Conservation (phyloP, 768 basidiomycete genomes). For the Termitomyces sp. region DNA sequence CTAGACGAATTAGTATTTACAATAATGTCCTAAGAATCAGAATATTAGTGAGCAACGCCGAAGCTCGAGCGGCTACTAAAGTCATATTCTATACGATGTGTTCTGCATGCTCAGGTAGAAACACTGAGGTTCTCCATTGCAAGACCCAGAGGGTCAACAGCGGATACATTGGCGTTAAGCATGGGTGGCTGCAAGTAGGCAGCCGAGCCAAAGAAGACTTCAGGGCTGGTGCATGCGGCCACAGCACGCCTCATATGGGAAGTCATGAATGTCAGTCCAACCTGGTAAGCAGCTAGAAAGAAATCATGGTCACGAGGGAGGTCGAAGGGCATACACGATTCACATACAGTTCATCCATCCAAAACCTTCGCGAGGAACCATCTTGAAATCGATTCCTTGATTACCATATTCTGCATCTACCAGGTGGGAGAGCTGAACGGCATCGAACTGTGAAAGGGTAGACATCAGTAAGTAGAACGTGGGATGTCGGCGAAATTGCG, state of each 20-base stretch:
- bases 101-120: conserved; percentile 1
- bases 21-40: background rate
- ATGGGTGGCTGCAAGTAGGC: conserved; percentile 33
- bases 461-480: background rate
- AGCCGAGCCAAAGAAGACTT: conserved; percentile 73
- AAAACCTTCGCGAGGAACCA: conserved; percentile 96
- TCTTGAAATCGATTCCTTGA: conserved; percentile 96
- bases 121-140: conserved; percentile 56
- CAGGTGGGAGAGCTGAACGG: conserved; percentile 90
- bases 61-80: background rate
- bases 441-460: conserved; percentile 67
- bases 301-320: conserved; percentile 2
- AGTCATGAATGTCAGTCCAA: conserved; percentile 92
- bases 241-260: conserved; percentile 95
- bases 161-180: conserved; percentile 31
- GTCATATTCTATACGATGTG: background rate
- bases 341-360: conserved; percentile 94
- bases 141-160: conserved; percentile 55
- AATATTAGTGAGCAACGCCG: background rate
- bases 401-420: conserved; percentile 98
- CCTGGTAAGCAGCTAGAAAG: conserved; percentile 83
- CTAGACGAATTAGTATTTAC: background rate
- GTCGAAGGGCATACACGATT: background rate
- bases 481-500: conserved; percentile 4
- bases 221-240: conserved; percentile 90